These are phyloP conservation scores for Cadophora luteo-olivacea DNA, from an alignment of 2,329 filamentous ascomycete species.

Conservation along the genomic window DNA sequence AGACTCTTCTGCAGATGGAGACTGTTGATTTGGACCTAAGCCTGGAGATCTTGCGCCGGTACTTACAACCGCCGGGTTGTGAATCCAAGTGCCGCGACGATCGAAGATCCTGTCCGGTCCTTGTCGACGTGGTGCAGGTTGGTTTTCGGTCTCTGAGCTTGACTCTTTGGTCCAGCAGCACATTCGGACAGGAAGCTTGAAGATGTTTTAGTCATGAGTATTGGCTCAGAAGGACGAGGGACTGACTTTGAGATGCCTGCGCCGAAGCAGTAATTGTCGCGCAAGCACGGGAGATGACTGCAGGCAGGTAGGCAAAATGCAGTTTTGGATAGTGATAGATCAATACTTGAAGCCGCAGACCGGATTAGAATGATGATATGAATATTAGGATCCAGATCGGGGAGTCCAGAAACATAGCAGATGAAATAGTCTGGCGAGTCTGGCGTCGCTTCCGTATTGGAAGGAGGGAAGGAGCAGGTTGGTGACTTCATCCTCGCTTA, in stretches of 20 bases:
- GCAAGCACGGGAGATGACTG: neutral
- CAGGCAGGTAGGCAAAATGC: neutral
- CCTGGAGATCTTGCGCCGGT: conserved; percentile 1
- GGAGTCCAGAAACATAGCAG: too few relatives aligned
- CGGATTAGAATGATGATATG: neutral
- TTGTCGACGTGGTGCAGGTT: neutral
- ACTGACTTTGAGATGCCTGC: neutral
- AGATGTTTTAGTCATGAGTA: neutral
- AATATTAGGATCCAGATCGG: neutral
- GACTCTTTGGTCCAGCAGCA: neutral
- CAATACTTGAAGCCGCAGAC: neutral
- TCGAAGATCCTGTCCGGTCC: neutral
- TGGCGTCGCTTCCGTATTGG: neutral
- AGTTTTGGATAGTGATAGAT: neutral
- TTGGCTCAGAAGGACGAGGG: neutral
- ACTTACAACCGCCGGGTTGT: neutral
- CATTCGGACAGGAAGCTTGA: neutral
- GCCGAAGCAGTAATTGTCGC: neutral
- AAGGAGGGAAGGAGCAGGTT: neutral
- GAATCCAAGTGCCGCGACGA: neutral
- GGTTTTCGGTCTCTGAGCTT: neutral
- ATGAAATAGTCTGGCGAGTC: neutral
- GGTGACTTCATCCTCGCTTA: neutral
- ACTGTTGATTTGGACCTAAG: neutral
- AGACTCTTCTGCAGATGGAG: neutral